Evolutionary conservation across 345 rosid genomes (phyloP), one percentile per base, ranked within the genome.

Genomic region (Eucalyptus regnans): DNA sequence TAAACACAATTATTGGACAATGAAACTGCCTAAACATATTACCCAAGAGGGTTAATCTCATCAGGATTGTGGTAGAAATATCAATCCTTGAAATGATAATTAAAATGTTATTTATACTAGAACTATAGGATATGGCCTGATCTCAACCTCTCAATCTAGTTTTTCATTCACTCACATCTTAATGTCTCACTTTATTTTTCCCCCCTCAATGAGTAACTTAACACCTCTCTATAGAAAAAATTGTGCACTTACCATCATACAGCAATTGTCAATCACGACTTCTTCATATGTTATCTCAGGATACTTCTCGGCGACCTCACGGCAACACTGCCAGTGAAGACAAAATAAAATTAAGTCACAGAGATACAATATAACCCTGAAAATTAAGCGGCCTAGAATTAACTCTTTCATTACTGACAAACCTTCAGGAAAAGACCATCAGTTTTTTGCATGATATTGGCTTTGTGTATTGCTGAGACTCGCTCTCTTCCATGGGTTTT

Each of bases 221-320:
- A n/a, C 41, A 14, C 62, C 64, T 31, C 46, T 86, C 46, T 86
- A n/a, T 83, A 23, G 58, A 71, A 86, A 37, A 49, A 62, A 86
- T 80, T 84, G 43, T 87, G 60, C 84, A 76, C 86, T 87, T 95
- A 98, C 99, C 99, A 97, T 98, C 99, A 98, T 98, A 91, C 99
- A 97, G 91, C 99, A 98, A 93, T 98, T 98, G 94, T 98, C 99
- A 87, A 98, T 98, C 91, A 98, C 99, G 86, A 98, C 99, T 94
- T 98, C 99, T 93, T 98, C 99, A 71, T 97, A 98, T 46, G 50
- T 91, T 71, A 97, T 96, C 91, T 98, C 99, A 37, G 99, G 99
- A 89, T 97, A 98, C 94, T 97, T 97, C 94, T 95, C 96, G 2
- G 99, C 99, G 88, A 98, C 99, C 94, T 98, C 99, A 60, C 99